Base-by-base conservation (phyloP, 768 basidiomycete species). In the Tylopilus plumbeoviolaceoides region DNA sequence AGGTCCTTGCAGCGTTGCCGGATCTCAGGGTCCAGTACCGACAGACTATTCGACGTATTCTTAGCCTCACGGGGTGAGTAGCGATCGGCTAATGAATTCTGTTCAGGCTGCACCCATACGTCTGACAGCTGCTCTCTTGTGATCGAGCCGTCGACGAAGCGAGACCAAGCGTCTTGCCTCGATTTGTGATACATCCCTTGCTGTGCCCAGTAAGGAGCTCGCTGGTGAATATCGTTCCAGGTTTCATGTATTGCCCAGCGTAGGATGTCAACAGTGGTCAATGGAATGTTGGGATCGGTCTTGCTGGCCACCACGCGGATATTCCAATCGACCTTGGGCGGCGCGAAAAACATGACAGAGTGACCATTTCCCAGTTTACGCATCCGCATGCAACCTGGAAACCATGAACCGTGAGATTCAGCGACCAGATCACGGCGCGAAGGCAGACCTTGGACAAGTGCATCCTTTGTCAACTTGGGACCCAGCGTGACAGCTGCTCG, bases 311-410 rank as follows among this genome's bases (percentile, higher is more conserved):
- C 35, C 7, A 11, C 15, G 6, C 35, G 35, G 35, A 36, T 36
- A 15, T 17, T 36, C 35, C 35, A 17, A 11, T 36, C 35, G 15
- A 36, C 67, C 44, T 76, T 74, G 0, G 56, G 58, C 1, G 77
- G 72, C 3, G 74, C 78, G 43, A 75, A 74, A 53, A 79, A 78
- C 42, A 73, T 59, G 9, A 78, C 64, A 4, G 75, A 73, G 53
- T 79, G 78, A 0, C 74, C 75, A n/a, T 36, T 61, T 10, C 78
- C 78, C 2, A 78, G 65, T 51, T 71, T 70, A 2, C 78, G 35
- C 38, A 38, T 77, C 10, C 78, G 67, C 78, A 79, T 79, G 49
- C 78, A 79, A 6, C 77, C 78, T 78, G 14, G 31, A 4, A 9
- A n/a, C 17, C 10, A 5, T 23, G 11, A 1, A 15, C 8, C 1